Evolutionary conservation across 2,329 filamentous ascomycete species (phyloP).

Genomic region (Rhynchosporium secalis): DNA sequence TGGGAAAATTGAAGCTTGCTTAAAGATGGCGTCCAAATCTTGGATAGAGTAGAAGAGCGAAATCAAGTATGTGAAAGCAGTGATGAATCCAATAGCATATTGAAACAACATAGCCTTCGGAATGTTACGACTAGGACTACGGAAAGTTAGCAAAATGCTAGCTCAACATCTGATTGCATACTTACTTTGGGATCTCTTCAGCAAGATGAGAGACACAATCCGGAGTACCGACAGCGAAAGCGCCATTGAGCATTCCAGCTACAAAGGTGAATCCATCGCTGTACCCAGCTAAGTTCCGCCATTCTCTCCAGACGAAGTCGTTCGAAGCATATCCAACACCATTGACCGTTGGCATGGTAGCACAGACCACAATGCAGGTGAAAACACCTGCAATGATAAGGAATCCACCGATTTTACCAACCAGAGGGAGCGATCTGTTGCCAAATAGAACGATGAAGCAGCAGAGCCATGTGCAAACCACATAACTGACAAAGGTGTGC

Average conservation of each 20-base stretch:
- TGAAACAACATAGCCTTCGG: conserved; percentile 53
- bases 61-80: conserved; percentile 52
- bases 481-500: conserved; percentile 51
- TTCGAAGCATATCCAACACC: conserved; percentile 43
- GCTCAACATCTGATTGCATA: background rate
- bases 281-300: conserved; percentile 46
- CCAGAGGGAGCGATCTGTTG: conserved; percentile 51
- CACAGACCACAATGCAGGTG: conserved; percentile 55
- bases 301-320: conserved; percentile 46
- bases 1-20: conserved; percentile 54
- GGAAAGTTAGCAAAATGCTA: conserved; percentile 3
- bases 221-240: conserved; percentile 65
- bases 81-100: conserved; percentile 49
- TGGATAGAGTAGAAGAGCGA: conserved; percentile 57
- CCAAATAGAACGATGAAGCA: conserved; percentile 50
- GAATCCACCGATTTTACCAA: conserved; percentile 54
- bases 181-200: conserved; percentile 57
- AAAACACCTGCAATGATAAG: conserved; percentile 53
- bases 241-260: conserved; percentile 64
- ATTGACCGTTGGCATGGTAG: conserved; percentile 51
- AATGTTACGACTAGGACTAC: conserved; percentile 48
- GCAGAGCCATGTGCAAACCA: conserved; percentile 47
- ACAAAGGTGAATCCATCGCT: conserved; percentile 57
- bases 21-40: conserved; percentile 53
- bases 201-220: conserved; percentile 66